These are phyloP conservation scores for Naganishia albida DNA, from an alignment of 1,284 basidiomycete species.

Conservation along the genomic window DNA sequence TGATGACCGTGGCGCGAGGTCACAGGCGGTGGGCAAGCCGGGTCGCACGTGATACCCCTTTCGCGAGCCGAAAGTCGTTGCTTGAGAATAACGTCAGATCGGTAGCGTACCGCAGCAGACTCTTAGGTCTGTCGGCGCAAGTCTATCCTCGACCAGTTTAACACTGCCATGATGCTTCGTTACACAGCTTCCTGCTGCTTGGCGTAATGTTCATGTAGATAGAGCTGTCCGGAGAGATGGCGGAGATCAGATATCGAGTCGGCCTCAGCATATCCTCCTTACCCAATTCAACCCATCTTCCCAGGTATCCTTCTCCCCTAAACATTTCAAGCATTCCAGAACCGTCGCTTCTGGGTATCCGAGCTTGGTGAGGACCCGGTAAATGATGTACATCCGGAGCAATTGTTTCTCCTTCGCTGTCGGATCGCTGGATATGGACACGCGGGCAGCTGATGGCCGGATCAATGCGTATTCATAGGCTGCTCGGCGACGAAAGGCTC, in stretches of 20 bases:
- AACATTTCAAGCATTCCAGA: constrained; percentile 61
- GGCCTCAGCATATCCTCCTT: constrained; percentile 40
- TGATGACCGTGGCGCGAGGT: no score
- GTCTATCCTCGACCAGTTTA: no score
- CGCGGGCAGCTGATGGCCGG: neutral
- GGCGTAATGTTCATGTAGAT: constrained; percentile 14
- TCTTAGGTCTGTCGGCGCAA: no score
- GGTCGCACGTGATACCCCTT: no score
- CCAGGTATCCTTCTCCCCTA: constrained; percentile 67
- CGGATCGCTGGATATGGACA: constrained; percentile 17
- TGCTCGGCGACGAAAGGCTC: neutral
- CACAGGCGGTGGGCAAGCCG: no score
- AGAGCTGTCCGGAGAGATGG: constrained; percentile 10
- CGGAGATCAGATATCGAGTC: neutral
- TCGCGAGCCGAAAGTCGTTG: no score
- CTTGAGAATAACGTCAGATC: no score
- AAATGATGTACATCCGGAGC: constrained; percentile 72
- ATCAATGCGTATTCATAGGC: neutral
- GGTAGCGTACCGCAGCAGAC: no score
- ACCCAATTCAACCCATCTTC: constrained; percentile 95
- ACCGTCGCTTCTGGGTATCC: constrained; percentile 72
- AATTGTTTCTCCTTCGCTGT: constrained; percentile 66
- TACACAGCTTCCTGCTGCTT: neutral
- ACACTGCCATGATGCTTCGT: neutral
- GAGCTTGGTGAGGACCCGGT: constrained; percentile 78